Evolutionary conservation across 495 filamentous ascomycete species (phyloP).

Genomic region (Penicillium atrosanguineum): DNA sequence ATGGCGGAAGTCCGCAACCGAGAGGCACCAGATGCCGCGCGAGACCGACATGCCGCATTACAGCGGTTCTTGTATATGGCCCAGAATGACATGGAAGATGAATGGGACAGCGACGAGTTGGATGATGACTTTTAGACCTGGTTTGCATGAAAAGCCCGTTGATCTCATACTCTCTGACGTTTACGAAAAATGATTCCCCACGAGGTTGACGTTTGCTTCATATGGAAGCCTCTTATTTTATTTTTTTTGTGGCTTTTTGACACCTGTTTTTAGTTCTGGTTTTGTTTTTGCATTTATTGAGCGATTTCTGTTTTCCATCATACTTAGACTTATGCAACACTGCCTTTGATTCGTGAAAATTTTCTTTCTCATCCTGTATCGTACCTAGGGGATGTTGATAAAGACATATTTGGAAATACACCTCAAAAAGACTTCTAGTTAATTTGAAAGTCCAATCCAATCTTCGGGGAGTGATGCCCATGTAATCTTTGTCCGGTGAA

Average conservation of each 20-base stretch:
- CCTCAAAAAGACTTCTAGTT: too few species aligned
- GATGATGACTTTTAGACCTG: slow-evolving; percentile 40
- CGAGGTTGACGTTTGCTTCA: background rate
- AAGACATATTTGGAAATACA: too few species aligned
- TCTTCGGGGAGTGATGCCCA: too few species aligned
- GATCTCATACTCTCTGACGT: background rate
- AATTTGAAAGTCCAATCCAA: too few species aligned
- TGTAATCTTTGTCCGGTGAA: too few species aligned
- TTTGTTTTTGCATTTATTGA: background rate
- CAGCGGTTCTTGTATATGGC: slow-evolving; percentile 55
- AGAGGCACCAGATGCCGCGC: background rate
- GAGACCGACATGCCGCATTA: slow-evolving; percentile 33
- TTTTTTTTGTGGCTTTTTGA: background rate
- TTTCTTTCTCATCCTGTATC: background rate
- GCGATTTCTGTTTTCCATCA: slow-evolving; percentile 1
- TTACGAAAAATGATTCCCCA: slow-evolving; percentile 5
- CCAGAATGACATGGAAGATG: slow-evolving; percentile 58
- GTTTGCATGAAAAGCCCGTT: background rate
- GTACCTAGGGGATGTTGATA: too few species aligned
- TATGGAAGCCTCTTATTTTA: background rate
- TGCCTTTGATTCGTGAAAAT: background rate
- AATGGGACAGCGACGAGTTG: slow-evolving; percentile 63
- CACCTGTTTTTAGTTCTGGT: background rate
- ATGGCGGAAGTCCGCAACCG: slow-evolving; percentile 43
- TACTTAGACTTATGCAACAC: background rate